Percentiles rank a stretch among this genome's conserved stretches.
These are phyloP conservation scores for Picochlorum costavermella DNA, from an alignment of 139 green algal species.

Conservation along the genomic window DNA sequence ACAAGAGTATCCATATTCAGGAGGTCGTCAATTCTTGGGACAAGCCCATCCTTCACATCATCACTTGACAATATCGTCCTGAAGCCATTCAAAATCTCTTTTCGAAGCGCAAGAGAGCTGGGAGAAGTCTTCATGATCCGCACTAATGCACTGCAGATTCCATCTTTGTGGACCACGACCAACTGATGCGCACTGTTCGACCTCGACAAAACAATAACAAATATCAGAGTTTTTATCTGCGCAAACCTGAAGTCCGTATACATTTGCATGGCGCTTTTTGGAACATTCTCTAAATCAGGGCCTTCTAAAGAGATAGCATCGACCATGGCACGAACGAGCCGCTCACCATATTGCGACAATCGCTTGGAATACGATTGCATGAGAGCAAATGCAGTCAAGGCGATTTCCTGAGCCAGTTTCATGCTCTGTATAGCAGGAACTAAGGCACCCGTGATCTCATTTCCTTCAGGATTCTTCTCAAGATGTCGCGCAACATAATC, in stretches of 20 bases:
- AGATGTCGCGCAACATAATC: background rate
- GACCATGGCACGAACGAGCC: slow-evolving; percentile 22
- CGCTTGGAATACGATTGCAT: slow-evolving; percentile 19
- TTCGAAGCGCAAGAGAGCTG: slow-evolving; percentile 57
- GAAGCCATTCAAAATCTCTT: slow-evolving; percentile 75
- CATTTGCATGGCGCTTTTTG: background rate
- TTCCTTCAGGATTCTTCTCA: background rate
- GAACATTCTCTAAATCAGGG: background rate
- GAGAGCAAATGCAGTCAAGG: slow-evolving; percentile 28
- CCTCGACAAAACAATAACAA: slow-evolving; percentile 39
- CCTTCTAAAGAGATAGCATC: background rate
- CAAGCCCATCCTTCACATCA: slow-evolving; percentile 27
- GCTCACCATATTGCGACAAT: slow-evolving; percentile 13
- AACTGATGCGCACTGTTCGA: slow-evolving; percentile 12
- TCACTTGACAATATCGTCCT: slow-evolving; percentile 59
- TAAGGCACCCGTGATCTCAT: background rate
- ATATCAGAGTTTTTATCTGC: slow-evolving; percentile 52
- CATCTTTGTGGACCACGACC: slow-evolving; percentile 18
- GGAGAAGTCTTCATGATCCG: slow-evolving; percentile 40
- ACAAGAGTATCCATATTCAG: slow-evolving; percentile 72
- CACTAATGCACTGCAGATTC: slow-evolving; percentile 29
- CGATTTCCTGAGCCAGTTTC: slow-evolving; percentile 10
- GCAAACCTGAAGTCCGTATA: slow-evolving; percentile 59
- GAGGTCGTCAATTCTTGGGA: slow-evolving; percentile 45
- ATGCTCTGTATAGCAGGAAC: background rate